Conservation (phyloP, 1,139 yeast genomes). For the Suhomyces taliae region DNA sequence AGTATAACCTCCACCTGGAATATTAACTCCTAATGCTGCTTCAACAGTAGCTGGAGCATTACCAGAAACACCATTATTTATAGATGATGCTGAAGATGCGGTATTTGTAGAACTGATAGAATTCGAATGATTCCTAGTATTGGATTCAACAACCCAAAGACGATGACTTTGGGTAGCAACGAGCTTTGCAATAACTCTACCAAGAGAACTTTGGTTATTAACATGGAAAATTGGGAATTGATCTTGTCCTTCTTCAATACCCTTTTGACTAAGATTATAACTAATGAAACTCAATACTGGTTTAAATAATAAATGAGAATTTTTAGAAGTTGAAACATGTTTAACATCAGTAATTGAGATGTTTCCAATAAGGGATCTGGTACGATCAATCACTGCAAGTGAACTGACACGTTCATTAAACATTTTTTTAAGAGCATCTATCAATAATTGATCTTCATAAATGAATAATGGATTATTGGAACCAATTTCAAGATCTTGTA, state of each 20-base stretch:
- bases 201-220: constrained; percentile 72
- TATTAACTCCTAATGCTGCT: constrained; percentile 17
- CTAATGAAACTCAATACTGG: constrained; percentile 86
- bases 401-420: constrained; percentile 82
- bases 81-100: constrained; percentile 8
- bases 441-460: constrained; percentile 79
- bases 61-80: constrained; percentile 4
- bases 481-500: constrained; percentile 70
- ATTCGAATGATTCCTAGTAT: constrained; percentile 14
- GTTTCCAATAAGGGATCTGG: constrained; percentile 77
- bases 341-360: constrained; percentile 92
- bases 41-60: constrained; percentile 15
- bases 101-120: constrained; percentile 12
- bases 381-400: constrained; percentile 87
- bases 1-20: constrained; percentile 10
- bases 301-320: constrained; percentile 75
- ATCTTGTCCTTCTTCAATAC: constrained; percentile 92
- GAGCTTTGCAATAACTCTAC: constrained; percentile 87
- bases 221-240: constrained; percentile 96
- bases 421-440: constrained; percentile 87
- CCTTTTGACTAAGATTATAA: constrained; percentile 82
- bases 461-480: constrained; percentile 71
- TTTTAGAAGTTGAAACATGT: constrained; percentile 80
- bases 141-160: constrained; percentile 83
- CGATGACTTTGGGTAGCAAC: constrained; percentile 95